A percentile compares a stretch with the other conserved stretches of the same genome.
phyloP scores from a whole-genome alignment of 306 rosid genomes.

The Dalbergia oliveri region DNA sequence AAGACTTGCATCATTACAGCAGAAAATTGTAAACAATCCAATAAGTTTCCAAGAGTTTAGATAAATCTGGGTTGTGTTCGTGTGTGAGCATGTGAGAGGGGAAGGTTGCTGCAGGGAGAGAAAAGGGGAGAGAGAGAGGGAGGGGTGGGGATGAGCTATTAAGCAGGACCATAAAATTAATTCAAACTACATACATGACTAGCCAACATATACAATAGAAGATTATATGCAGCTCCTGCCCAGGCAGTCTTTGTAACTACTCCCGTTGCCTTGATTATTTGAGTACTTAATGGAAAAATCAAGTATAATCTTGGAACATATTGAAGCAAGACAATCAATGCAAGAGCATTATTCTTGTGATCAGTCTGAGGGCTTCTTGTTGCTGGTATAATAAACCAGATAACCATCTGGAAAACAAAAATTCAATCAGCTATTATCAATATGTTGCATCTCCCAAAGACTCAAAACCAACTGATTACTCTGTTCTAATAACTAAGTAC shows the following conservation, averaged over 20 bases:
- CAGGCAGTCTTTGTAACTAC: constrained; percentile 98
- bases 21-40: constrained; percentile 20
- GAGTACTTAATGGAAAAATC: constrained; percentile 91
- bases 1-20: constrained; percentile 26
- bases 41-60: constrained; percentile 28
- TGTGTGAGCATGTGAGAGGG: not conserved
- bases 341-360: constrained; percentile 95
- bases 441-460: constrained; percentile 6
- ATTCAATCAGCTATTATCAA: constrained; percentile 45
- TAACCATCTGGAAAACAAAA: constrained; percentile 76
- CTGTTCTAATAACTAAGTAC: not conserved
- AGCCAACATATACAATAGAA: constrained; percentile 92
- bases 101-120: not conserved
- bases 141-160: not conserved
- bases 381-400: constrained; percentile 96
- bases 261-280: constrained; percentile 95
- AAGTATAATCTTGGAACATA: constrained; percentile 93
- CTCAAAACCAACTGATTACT: constrained; percentile 20
- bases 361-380: constrained; percentile 71
- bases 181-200: constrained; percentile 79
- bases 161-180: constrained; percentile 18
- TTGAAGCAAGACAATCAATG: constrained; percentile 92
- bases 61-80: not conserved
- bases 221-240: constrained; percentile 99
- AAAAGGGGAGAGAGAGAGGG: not conserved